Evolutionary conservation across 352 stramenopile species (phyloP).

Genomic region (Pythium apleroticum): DNA sequence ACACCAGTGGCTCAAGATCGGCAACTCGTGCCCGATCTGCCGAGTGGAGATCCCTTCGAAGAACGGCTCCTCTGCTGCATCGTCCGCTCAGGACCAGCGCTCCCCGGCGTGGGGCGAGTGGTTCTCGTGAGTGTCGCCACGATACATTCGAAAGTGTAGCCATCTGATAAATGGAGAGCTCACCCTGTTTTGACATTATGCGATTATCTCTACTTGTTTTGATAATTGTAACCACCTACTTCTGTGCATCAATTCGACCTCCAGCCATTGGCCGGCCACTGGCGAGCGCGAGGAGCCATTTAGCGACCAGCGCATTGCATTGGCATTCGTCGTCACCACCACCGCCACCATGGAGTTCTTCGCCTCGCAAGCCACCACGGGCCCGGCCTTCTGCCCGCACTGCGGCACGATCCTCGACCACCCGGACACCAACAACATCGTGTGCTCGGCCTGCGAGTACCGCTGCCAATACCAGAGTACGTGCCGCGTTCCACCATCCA

Average conservation of each 20-base stretch:
- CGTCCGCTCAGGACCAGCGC: constrained; percentile 43
- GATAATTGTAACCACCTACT: constrained; percentile 1
- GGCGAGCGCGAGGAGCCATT: constrained; percentile 21
- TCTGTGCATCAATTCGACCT: constrained; percentile 13
- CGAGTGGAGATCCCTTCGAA: constrained; percentile 72
- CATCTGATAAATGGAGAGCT: constrained; percentile 10
- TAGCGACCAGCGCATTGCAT: constrained; percentile 17
- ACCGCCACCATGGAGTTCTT: constrained; percentile 66
- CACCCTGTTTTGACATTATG: constrained; percentile 20
- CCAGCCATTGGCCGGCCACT: constrained; percentile 27
- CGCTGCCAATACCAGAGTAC: constrained; percentile 82
- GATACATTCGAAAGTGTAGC: constrained; percentile 11
- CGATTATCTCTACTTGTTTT: not conserved
- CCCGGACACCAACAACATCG: constrained; percentile 85
- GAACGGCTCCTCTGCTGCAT: constrained; percentile 27
- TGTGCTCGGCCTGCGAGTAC: constrained; percentile 85
- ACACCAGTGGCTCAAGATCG: constrained; percentile 79
- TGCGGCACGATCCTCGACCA: constrained; percentile 89
- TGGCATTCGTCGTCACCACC: not conserved
- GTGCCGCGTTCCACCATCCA: not conserved
- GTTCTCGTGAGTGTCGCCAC: constrained; percentile 51
- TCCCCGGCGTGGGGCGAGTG: constrained; percentile 75
- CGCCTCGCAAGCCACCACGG: constrained; percentile 56
- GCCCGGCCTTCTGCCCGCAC: constrained; percentile 85
- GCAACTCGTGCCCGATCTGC: constrained; percentile 84